phyloP scores from a whole-genome alignment of 345 rosid genomes.

The Moricandia moricandioides region DNA sequence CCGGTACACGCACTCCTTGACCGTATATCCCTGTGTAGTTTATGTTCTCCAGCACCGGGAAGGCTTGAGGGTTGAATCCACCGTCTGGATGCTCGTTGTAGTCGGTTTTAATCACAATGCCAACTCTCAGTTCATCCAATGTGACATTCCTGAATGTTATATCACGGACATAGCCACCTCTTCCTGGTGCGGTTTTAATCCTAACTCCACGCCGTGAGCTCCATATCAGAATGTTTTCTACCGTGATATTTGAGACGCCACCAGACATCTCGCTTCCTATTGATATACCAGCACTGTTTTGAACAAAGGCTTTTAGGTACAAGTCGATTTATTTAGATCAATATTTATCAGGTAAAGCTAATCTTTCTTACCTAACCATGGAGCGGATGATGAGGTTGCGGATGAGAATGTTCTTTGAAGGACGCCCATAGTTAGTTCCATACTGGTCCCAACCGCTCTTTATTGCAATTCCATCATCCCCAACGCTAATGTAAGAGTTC shows the following conservation, averaged over 20 bases:
- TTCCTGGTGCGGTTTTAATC: constrained; percentile 94
- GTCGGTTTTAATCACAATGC: constrained; percentile 87
- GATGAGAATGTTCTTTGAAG: constrained; percentile 73
- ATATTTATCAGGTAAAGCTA: neutral
- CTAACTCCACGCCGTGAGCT: constrained; percentile 90
- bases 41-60: constrained; percentile 64
- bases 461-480: constrained; percentile 87
- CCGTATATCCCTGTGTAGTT: constrained; percentile 79
- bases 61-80: constrained; percentile 71
- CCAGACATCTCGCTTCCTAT: constrained; percentile 99
- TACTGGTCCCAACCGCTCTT: constrained; percentile 98
- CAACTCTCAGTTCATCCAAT: constrained; percentile 80
- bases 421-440: constrained; percentile 73
- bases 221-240: constrained; percentile 85
- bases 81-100: constrained; percentile 93
- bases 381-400: constrained; percentile 77
- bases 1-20: constrained; percentile 92
- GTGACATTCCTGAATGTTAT: constrained; percentile 76
- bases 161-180: constrained; percentile 75
- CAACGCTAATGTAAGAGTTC: constrained; percentile 86
- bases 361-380: constrained; percentile 70
- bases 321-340: neutral
- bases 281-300: constrained; percentile 87
- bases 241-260: constrained; percentile 79
- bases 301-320: constrained; percentile 8